A percentile compares a stretch with the other conserved stretches of the same genome.
These are phyloP conservation scores for Venturia carpophila DNA, from an alignment of 2,329 filamentous ascomycete species.

Conservation along the genomic window DNA sequence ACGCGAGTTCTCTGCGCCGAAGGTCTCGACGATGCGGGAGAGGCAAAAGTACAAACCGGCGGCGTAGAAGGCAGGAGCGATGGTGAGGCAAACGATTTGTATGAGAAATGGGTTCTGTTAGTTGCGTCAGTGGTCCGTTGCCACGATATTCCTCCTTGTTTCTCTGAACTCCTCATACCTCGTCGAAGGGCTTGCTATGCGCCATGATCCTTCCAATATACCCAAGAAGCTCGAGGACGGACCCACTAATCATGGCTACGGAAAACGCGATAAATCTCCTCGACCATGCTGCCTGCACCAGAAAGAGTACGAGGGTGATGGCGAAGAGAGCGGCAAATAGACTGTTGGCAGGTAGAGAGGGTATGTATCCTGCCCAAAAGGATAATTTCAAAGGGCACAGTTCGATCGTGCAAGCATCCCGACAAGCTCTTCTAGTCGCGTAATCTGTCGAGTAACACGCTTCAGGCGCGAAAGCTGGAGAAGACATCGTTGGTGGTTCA, in stretches of 20 bases:
- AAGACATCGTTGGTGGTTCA: background rate
- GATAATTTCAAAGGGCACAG: slow-evolving; percentile 34
- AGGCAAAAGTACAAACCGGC: slow-evolving; percentile 62
- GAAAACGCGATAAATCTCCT: slow-evolving; percentile 37
- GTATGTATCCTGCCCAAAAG: slow-evolving; percentile 37
- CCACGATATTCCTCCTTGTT: background rate
- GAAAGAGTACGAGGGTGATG: slow-evolving; percentile 33
- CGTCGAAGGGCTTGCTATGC: slow-evolving; percentile 49
- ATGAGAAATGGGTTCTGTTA: slow-evolving; percentile 52
- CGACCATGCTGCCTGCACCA: slow-evolving; percentile 32
- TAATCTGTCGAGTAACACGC: slow-evolving; percentile 25
- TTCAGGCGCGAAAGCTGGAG: slow-evolving; percentile 9
- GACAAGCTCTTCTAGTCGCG: slow-evolving; percentile 23
- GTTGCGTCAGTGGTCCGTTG: background rate
- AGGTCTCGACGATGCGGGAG: slow-evolving; percentile 34
- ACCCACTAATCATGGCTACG: slow-evolving; percentile 48
- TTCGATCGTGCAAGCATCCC: slow-evolving; percentile 30
- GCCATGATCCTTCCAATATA: slow-evolving; percentile 54
- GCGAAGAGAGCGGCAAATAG: slow-evolving; percentile 38
- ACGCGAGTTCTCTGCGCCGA: slow-evolving; percentile 35
- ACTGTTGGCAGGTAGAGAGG: slow-evolving; percentile 35
- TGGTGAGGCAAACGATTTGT: slow-evolving; percentile 57
- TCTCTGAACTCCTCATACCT: slow-evolving; percentile 20
- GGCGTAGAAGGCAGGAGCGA: slow-evolving; percentile 49
- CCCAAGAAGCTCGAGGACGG: slow-evolving; percentile 51